Evolutionary conservation across 2,329 filamentous ascomycete genomes (phyloP), one percentile per base, ranked within the genome.

Genomic region (Cladophialophora bantiana): DNA sequence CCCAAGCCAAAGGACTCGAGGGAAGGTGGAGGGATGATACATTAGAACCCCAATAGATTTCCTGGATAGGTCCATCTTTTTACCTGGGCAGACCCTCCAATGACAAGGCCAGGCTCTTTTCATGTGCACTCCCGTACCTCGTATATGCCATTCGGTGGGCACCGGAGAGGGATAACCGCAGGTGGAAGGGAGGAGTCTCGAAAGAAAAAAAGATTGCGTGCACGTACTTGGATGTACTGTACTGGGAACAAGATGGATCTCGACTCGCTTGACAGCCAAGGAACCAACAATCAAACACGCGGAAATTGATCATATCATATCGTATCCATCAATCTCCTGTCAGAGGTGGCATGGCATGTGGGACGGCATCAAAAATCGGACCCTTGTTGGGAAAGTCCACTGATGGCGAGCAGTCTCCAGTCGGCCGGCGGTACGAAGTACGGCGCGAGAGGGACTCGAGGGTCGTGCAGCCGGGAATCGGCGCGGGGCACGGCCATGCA

Each of bases 301-400:
- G 26, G 40, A 59, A 50, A 59, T 59, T 54, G 32, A 61, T 61
- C 59, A 52, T 53, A 61, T 61, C 59, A 53, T 53, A 61, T 61
- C 59, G 42, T 48, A 53, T 26, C 15, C 35, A 53, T 26, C 15
- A 45, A 61, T 38, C 38, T 6, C 34, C 18, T 40, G 15, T 53
- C 45, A 50, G 45, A 50, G 12, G 45, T 50, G 45, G 45, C 18
- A 26, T 50, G 20, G 20, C 18, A 50, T 50, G 45, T 50, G 45
- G 45, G 45, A 50, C 45, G 26, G 12, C 20, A 12, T 42, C 38
- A 42, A n/a, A 42, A 42, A 42, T 12, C 36, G 36, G 36, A 3
- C 36, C 35, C 36, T 38, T 38, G 36, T 26, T 26, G 26, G 26
- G 36, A 13, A 10, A 38, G n/a, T 38, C 36, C 36, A 38, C 9